phyloP scores from a whole-genome alignment of 495 filamentous ascomycete genomes.

The Penicillium argentinense region DNA sequence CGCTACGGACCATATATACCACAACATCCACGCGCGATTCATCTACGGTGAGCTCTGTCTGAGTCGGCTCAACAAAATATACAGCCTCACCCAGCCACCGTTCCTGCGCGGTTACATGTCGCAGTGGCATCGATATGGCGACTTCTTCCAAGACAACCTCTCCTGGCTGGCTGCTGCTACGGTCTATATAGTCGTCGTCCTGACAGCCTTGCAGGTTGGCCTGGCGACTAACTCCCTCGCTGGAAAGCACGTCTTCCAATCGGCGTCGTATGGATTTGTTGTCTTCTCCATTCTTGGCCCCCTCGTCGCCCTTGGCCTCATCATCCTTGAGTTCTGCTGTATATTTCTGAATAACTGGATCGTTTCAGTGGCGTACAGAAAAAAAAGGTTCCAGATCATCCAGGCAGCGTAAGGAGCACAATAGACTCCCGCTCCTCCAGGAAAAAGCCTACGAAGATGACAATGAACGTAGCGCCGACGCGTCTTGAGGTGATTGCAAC shows the following conservation, averaged over 20 bases:
- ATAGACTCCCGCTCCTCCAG: no score
- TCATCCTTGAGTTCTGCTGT: slow-evolving; percentile 1
- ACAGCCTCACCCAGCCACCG: background rate
- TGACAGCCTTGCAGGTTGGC: slow-evolving; percentile 62
- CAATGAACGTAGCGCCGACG: no score
- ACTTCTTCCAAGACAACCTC: slow-evolving; percentile 45
- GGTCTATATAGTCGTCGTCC: slow-evolving; percentile 53
- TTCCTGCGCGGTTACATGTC: slow-evolving; percentile 7
- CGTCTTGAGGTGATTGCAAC: no score
- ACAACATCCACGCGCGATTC: slow-evolving; percentile 39
- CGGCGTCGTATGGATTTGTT: slow-evolving; percentile 52
- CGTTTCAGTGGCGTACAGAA: no score
- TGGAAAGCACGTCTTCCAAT: slow-evolving; percentile 40
- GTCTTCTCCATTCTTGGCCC: slow-evolving; percentile 46
- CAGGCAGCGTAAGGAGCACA: no score
- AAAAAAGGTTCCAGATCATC: no score
- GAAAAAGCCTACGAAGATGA: no score
- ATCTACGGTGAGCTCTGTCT: slow-evolving; percentile 48
- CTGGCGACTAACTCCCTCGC: slow-evolving; percentile 41
- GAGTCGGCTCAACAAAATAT: slow-evolving; percentile 16
- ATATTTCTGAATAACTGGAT: slow-evolving; percentile 6
- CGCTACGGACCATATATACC: background rate
- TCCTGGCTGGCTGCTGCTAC: slow-evolving; percentile 41
- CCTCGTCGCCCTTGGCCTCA: slow-evolving; percentile 9
- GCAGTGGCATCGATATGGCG: slow-evolving; percentile 11